phyloP scores from a whole-genome alignment of 768 basidiomycete genomes.

The Leccinum longicurvipes region DNA sequence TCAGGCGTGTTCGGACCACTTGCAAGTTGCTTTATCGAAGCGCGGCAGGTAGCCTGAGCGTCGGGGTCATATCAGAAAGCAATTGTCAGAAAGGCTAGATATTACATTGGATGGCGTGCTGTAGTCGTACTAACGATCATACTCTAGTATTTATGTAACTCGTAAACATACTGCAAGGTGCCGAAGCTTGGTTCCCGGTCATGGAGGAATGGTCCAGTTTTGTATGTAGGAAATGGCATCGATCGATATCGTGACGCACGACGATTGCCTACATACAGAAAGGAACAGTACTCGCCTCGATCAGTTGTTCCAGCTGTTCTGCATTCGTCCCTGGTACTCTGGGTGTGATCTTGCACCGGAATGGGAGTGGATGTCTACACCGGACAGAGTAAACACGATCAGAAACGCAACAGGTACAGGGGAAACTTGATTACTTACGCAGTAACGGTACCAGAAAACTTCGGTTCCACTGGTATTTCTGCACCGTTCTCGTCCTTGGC shows the following conservation, averaged over 20 bases:
- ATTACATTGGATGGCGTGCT: no score
- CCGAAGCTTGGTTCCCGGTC: no score
- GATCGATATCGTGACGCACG: no score
- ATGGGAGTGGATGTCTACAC: constrained; percentile 16
- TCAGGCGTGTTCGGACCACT: no score
- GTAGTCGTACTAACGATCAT: neutral
- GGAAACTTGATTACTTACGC: constrained; percentile 8
- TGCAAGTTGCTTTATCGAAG: no score
- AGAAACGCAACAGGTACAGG: neutral
- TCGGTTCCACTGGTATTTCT: constrained; percentile 19
- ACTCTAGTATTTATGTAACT: neutral
- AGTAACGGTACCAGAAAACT: neutral
- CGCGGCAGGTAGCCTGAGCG: neutral
- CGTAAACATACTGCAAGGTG: no score
- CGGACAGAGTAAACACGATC: neutral
- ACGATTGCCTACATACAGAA: neutral
- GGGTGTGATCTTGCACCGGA: constrained; percentile 12
- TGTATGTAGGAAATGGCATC: no score
- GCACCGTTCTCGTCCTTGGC: constrained; percentile 17
- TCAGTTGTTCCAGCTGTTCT: constrained; percentile 9
- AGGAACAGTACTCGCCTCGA: constrained; percentile 11
- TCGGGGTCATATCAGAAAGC: neutral
- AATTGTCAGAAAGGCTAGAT: neutral
- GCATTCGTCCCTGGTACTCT: constrained; percentile 8
- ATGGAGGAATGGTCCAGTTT: neutral